Evolutionary conservation across 768 basidiomycete genomes (phyloP), one percentile per base, ranked within the genome.

Genomic region (Mrakia hoshinonis): DNA sequence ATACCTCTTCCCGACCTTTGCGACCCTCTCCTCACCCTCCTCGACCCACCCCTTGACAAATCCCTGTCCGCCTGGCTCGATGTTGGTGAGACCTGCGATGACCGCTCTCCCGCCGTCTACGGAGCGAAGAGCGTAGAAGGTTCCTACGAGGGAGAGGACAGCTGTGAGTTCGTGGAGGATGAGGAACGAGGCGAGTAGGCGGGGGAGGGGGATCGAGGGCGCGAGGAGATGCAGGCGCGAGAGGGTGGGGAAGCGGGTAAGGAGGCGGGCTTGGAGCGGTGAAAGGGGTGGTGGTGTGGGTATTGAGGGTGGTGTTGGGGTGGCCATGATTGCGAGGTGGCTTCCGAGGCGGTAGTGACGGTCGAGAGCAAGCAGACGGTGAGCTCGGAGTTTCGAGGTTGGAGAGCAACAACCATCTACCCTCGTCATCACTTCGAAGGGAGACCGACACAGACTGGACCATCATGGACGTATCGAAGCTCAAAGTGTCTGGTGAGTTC

Each of bases 91-190:
- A 18, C 36, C 47, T 24, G 80, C 77, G 34, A 92, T 85, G 70
- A 91, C 78, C 48, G 79, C 81, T 67, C 89, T 87, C 0, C 93
- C 92, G 29, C 90, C 78, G 3, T 88, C 89, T 1, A 90, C 75
- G 5, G 84, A 78, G 43, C 87, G 82, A 11, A 90, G 86, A 0
- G 82, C 82, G 76, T 86, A 91, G 78, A 92, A 95, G 48, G 90
- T 77, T 46, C 86, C 84, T 4, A 88, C 83, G 36, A 93, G 83
- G 2, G 92, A 91, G 0, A 86, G 82, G 64, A 93, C 76, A 0
- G 92, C 91, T 0, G 91, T 92, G 13, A 91, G 74, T 77, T 96
- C 92, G 77, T 96, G 93, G 2, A 96, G 82, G 67, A 93, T 80
- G 6, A 85, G 86, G 74, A 96, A 95, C 0, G 92, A 91, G 51